A percentile compares a stretch with the other conserved stretches of the same genome.
Conservation (phyloP, 2,329 filamentous ascomycete genomes). For the Apiospora aurea region DNA sequence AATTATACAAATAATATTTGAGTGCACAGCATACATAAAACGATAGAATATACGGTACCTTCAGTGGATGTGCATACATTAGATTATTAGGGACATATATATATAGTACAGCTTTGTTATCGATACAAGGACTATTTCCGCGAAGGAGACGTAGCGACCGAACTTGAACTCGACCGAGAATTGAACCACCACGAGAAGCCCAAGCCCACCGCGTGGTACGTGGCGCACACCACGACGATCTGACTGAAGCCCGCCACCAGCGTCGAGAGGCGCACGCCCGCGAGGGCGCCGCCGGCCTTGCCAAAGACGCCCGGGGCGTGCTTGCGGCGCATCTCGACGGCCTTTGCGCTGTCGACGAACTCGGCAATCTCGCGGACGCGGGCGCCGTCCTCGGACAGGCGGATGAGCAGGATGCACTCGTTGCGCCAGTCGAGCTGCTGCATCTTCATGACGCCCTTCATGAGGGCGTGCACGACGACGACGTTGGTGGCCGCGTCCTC, state of each 20-base stretch:
- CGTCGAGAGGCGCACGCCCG: background rate
- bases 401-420: constrained; percentile 45
- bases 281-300: background rate
- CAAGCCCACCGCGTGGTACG: constrained; percentile 8
- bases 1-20: no score
- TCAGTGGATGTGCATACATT: background rate
- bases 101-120: background rate
- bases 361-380: constrained; percentile 41
- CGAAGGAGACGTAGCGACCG: background rate
- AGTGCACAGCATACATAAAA: no score
- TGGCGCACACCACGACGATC: constrained; percentile 19
- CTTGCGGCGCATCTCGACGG: constrained; percentile 44
- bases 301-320: constrained; percentile 42
- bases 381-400: constrained; percentile 37
- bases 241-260: constrained; percentile 10
- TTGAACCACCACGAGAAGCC: constrained; percentile 2
- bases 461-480: constrained; percentile 47
- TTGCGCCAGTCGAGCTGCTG: constrained; percentile 38
- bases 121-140: background rate
- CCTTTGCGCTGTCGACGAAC: constrained; percentile 52
- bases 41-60: no score
- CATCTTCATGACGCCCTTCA: constrained; percentile 41
- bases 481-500: constrained; percentile 43
- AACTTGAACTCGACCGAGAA: background rate
- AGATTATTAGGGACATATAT: background rate